Base-by-base conservation (phyloP, 352 stramenopile species). In the Phytophthora hibernalis region DNA sequence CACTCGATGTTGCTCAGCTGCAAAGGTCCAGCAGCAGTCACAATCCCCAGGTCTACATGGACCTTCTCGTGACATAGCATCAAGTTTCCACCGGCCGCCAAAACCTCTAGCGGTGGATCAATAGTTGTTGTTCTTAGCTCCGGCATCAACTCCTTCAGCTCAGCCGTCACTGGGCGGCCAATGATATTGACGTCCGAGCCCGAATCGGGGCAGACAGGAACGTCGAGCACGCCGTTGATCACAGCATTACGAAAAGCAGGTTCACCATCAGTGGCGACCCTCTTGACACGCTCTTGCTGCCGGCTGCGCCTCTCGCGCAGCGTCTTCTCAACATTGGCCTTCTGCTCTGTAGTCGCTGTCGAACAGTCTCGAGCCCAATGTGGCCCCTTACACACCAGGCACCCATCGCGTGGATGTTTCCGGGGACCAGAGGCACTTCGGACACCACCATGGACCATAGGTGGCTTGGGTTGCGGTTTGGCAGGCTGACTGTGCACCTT, bases 101-200 rank as follows among this genome's bases (percentile, higher is more conserved):
- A 22, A 5, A 54, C 48, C 26, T 30, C 5, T 1, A 59, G 15
- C 4, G 49, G 48, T n/a, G 40, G 58, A 20, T 66, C 15, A 40
- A 60, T n/a, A 7, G 2, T 9, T 16, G 28, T 33, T 8, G 53
- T 20, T 18, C 6, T 20, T 8, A 66, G 33, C 7, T 20, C 22
- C 5, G 28, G 37, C 13, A 47, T 13, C 48, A 65, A 18, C 2
- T 53, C 48, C 1, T 18, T 11, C 16, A 58, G 6, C 28, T 65
- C 47, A 0, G 21, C 11, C 6, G 40, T n/a, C 12, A 61, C 40
- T 4, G 40, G 54, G 3, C 38, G n/a, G 10, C 57, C 47, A 18
- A 65, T 65, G 1, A 54, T 65, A 28, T 65, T 65, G 3, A 26
- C 22, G 6, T 64, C 47, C 16, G 56, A 64, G 1, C 56, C 47